Conservation (phyloP, 2,329 filamentous ascomycete genomes). For the Clonostachys sp. region DNA sequence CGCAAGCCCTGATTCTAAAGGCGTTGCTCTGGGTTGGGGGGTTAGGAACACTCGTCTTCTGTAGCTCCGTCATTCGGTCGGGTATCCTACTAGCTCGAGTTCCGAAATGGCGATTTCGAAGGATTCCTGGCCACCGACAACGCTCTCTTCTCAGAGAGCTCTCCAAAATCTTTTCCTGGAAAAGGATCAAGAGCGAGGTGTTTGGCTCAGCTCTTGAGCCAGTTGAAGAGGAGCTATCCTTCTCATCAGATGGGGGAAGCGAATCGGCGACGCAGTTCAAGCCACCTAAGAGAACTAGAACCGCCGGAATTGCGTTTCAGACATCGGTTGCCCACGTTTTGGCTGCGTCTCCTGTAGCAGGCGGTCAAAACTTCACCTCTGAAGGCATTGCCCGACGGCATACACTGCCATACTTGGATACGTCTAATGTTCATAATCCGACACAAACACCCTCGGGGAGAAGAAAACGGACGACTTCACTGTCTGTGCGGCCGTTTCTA, state of each 20-base stretch:
- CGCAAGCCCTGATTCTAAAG: slow-evolving; percentile 82
- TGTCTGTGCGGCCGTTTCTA: slow-evolving; percentile 68
- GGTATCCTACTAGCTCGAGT: slow-evolving; percentile 82
- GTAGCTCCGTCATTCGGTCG: slow-evolving; percentile 72
- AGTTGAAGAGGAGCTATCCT: slow-evolving; percentile 17
- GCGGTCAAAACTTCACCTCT: background rate
- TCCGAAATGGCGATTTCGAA: slow-evolving; percentile 83
- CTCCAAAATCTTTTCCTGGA: slow-evolving; percentile 37
- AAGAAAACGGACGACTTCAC: slow-evolving; percentile 59
- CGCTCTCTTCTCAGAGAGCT: slow-evolving; percentile 27
- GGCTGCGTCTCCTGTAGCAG: background rate
- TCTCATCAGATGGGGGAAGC: slow-evolving; percentile 22
- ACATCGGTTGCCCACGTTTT: background rate
- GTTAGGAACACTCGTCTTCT: slow-evolving; percentile 67
- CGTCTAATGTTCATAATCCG: slow-evolving; percentile 28
- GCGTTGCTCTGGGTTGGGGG: slow-evolving; percentile 83
- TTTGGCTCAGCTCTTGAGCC: slow-evolving; percentile 18
- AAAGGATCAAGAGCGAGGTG: slow-evolving; percentile 36
- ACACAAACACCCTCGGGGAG: slow-evolving; percentile 57
- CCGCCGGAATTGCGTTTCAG: slow-evolving; percentile 13
- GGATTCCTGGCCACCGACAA: slow-evolving; percentile 23
- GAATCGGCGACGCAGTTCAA: slow-evolving; percentile 7
- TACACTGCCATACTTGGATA: slow-evolving; percentile 42
- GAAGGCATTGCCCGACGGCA: slow-evolving; percentile 32
- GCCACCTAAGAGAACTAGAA: slow-evolving; percentile 17